These are phyloP conservation scores for Brassica rapa DNA, from an alignment of 345 rosid genomes.

Conservation along the genomic window DNA sequence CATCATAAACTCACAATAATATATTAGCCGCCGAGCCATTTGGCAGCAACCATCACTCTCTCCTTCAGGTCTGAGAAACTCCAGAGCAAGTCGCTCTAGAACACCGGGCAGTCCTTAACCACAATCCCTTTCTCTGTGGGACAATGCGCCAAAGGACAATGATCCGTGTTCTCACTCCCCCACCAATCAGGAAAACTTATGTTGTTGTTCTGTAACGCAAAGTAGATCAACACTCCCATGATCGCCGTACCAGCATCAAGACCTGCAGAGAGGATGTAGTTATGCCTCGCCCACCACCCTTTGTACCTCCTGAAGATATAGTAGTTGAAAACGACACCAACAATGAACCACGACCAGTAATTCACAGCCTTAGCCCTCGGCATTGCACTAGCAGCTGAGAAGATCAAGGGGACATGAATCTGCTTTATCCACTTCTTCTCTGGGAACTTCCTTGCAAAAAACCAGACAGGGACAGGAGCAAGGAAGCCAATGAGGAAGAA, in stretches of 20 bases:
- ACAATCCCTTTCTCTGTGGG: constrained; percentile 65
- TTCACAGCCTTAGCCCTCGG: constrained; percentile 67
- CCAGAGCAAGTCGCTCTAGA: constrained; percentile 24
- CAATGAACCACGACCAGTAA: constrained; percentile 55
- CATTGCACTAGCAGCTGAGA: constrained; percentile 44
- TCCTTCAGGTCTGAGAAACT: constrained; percentile 14
- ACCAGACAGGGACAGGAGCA: constrained; percentile 71
- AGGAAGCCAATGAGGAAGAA: constrained; percentile 72
- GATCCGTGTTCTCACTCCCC: constrained; percentile 56
- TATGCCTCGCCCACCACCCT: constrained; percentile 76
- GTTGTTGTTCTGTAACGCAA: constrained; percentile 52
- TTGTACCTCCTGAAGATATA: constrained; percentile 58
- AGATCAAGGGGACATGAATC: constrained; percentile 62
- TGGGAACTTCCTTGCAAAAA: constrained; percentile 52
- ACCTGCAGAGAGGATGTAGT: constrained; percentile 71
- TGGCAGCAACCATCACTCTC: background rate
- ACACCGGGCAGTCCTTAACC: constrained; percentile 55
- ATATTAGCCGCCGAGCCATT: background rate
- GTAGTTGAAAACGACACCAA: constrained; percentile 67
- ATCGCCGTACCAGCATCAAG: constrained; percentile 78
- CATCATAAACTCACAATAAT: constrained; percentile 4
- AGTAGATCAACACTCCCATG: constrained; percentile 64
- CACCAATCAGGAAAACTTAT: constrained; percentile 67
- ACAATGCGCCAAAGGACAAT: constrained; percentile 64
- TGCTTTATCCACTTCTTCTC: constrained; percentile 59